Evolutionary conservation across 805 yeast species (phyloP), one percentile per base, ranked within the genome.

Genomic region (Ascoidea asiatica): DNA sequence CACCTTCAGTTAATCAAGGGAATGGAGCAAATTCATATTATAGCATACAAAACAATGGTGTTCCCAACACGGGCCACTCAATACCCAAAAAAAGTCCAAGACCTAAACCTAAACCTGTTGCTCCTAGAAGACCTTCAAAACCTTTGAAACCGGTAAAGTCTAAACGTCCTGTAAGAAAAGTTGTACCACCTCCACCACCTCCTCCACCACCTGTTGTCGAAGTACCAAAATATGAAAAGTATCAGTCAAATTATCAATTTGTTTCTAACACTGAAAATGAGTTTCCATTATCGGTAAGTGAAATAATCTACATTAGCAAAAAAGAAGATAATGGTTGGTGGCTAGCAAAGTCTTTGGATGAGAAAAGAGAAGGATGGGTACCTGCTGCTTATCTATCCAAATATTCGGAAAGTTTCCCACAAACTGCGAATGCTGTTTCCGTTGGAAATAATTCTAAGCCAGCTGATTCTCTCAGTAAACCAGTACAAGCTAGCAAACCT

Each of bases 281-380:
- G 53, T 67, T 89, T 47, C 87, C 96, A 5, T 68, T 90, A 37
- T 63, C 70, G 5, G 83, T 81, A 54, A 95, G 84, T 47, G 83
- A 84, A 40, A 66, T 86, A 41, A 78, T 90, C 36, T 77, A 77
- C 49, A 76, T 92, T 33, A 65, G 79, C 2, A 80, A 74, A 56
- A 77, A 81, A 50, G 85, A 81, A 46, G 78, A 80, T 40, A 89
- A 85, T 49, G 95, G 96, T 17, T 92, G 99, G 99, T 90, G 95
- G 54, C 69, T 92, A 46, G 97, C 88, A 7, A 83, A 82, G 58
- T 69, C 77, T 33, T 59, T 81, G 48, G 89, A 82, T 55, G 92
- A 84, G 38, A 57, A 80, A 1, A 73, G 67, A 46, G 92, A 88
- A 59, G 99, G 99, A 4, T 92, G 98, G 98, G 90, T 92, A 11